Conservation (phyloP, 83 land plant genomes). For the Thuja plicata region DNA sequence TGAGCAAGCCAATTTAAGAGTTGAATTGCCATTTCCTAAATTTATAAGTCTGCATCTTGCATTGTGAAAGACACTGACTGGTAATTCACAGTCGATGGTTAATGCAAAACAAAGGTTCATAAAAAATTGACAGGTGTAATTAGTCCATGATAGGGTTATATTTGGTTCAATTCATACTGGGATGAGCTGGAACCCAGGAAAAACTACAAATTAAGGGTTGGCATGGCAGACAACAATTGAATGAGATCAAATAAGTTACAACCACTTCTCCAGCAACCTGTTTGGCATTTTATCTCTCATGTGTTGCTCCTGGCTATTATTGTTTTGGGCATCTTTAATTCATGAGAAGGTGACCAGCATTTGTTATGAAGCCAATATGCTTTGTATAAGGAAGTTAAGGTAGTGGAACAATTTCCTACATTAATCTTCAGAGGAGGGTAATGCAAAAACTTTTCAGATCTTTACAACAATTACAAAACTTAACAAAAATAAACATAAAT, state of each 20-base stretch:
- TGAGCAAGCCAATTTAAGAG: background rate
- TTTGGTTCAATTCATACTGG: background rate
- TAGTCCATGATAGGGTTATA: background rate
- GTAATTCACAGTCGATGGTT: background rate
- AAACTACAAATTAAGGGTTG: background rate
- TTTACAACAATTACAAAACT: no score
- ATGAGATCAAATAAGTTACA: background rate
- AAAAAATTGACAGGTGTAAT: background rate
- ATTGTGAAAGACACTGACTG: background rate
- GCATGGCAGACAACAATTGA: background rate
- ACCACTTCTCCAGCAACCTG: background rate
- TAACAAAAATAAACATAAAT: no score
- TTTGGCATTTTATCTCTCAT: background rate
- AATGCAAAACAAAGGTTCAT: background rate
- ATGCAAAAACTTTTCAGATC: no score
- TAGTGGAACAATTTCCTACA: no score
- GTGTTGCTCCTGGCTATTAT: no score
- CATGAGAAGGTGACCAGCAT: background rate
- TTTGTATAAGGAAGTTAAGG: no score
- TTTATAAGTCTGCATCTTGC: background rate
- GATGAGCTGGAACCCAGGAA: background rate
- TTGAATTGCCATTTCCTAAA: background rate
- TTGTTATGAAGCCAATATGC: background rate
- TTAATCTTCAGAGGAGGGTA: no score
- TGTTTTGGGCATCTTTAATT: background rate